Percentiles rank a stretch among this genome's conserved stretches.
Evolutionary conservation across 305 asterid genomes (phyloP).

Genomic region (Fraxinus greggii): DNA sequence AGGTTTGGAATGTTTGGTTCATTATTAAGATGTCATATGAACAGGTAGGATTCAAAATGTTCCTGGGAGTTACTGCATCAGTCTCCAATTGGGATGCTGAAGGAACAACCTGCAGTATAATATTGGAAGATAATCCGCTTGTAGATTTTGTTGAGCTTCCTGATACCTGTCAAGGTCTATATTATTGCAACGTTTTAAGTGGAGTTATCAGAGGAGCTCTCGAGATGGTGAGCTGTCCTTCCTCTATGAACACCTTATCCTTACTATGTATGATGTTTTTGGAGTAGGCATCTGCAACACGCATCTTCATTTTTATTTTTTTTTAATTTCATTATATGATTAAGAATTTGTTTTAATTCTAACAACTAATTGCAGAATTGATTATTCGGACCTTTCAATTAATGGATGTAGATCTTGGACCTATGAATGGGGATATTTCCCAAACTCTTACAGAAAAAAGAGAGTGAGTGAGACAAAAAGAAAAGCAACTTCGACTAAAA

Average conservation of each 20-base stretch:
- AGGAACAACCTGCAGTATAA: conserved; percentile 92
- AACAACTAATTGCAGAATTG: neutral
- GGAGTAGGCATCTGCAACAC: neutral
- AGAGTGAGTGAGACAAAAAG: too few species aligned
- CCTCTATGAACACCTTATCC: conserved; percentile 1
- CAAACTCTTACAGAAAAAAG: too few species aligned
- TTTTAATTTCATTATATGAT: neutral
- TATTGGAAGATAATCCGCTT: conserved; percentile 91
- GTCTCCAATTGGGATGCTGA: conserved; percentile 91
- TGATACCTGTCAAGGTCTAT: conserved; percentile 91
- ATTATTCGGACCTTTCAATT: neutral
- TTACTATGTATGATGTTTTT: neutral
- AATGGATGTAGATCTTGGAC: neutral
- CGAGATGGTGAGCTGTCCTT: conserved; percentile 56
- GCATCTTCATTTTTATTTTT: neutral
- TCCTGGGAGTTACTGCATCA: conserved; percentile 88
- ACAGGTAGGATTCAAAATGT: conserved; percentile 97
- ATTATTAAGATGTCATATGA: conserved; percentile 10
- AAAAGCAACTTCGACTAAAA: neutral
- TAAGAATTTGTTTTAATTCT: neutral
- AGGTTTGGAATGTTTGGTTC: neutral
- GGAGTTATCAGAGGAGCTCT: conserved; percentile 70
- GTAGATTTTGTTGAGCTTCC: conserved; percentile 99
- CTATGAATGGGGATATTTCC: neutral
- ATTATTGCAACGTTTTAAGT: conserved; percentile 85